phyloP scores from a whole-genome alignment of 805 yeast genomes.

The Candida wancherniae region DNA sequence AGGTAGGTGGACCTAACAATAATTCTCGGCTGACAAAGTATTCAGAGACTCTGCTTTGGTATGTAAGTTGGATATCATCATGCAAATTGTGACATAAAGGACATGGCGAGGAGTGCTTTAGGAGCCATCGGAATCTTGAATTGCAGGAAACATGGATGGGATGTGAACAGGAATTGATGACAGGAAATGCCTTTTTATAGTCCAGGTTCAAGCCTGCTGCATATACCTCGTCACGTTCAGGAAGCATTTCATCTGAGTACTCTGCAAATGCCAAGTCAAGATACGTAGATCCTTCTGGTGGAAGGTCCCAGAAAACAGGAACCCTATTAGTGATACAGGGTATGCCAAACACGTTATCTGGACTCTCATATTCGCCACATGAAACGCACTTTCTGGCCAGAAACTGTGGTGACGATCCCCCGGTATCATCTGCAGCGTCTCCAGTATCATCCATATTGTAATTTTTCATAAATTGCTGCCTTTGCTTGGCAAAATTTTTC shows the following conservation, averaged over 20 bases:
- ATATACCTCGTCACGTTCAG: constrained; percentile 1
- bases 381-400: constrained; percentile 18
- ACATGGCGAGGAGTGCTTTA: constrained; percentile 44
- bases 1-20: too few relatives aligned
- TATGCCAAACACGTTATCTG: constrained; percentile 50
- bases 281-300: constrained; percentile 18
- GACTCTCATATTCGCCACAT: constrained; percentile 22
- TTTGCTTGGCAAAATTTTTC: constrained; percentile 56
- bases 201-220: constrained; percentile 20
- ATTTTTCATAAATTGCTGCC: constrained; percentile 42
- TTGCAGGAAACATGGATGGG: constrained; percentile 48
- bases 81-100: constrained; percentile 48
- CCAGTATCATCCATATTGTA: constrained; percentile 18
- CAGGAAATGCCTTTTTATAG: neutral
- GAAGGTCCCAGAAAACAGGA: constrained; percentile 47
- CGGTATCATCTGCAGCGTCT: neutral
- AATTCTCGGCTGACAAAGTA: too few relatives aligned
- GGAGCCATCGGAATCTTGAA: constrained; percentile 14
- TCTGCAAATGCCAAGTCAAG: constrained; percentile 19
- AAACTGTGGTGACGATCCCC: neutral
- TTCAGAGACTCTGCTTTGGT: neutral
- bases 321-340: constrained; percentile 47
- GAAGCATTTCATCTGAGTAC: constrained; percentile 18
- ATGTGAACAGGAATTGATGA: constrained; percentile 40
- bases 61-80: constrained; percentile 13